phyloP scores from a whole-genome alignment of 108 stramenopile genomes.

The Skeletonema potamos region DNA sequence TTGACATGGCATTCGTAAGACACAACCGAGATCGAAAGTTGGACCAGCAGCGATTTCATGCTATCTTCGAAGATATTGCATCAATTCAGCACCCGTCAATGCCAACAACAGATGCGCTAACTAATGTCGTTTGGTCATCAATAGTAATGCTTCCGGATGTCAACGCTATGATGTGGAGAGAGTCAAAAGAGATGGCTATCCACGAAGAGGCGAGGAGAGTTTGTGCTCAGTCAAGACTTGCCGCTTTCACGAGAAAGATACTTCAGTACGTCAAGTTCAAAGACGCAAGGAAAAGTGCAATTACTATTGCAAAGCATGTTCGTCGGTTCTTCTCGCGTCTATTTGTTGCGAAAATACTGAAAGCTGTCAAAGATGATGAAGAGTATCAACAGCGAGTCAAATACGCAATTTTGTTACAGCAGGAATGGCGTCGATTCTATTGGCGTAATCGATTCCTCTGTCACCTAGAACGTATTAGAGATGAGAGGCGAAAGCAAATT shows the following conservation, averaged over 20 bases:
- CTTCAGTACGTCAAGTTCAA: conserved; percentile 11
- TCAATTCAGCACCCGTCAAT: conserved; percentile 37
- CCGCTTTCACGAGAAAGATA: conserved; percentile 33
- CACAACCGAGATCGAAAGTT: conserved; percentile 41
- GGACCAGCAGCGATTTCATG: conserved; percentile 26
- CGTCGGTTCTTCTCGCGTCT: conserved; percentile 24
- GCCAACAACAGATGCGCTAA: conserved; percentile 20
- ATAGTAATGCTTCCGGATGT: conserved; percentile 53
- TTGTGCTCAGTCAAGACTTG: conserved; percentile 49
- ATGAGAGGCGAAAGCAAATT: conserved; percentile 19
- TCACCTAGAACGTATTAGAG: conserved; percentile 11
- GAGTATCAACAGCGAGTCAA: conserved; percentile 4
- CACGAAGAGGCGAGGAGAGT: conserved; percentile 34
- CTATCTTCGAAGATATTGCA: conserved; percentile 46
- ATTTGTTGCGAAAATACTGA: conserved; percentile 14
- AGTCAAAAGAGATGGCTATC: conserved; percentile 57
- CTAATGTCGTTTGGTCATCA: conserved; percentile 39
- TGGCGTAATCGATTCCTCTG: conserved; percentile 25
- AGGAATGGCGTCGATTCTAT: conserved; percentile 34
- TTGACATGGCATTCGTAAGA: conserved; percentile 48
- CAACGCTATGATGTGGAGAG: conserved; percentile 53
- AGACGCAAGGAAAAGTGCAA: conserved; percentile 10
- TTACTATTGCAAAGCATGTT: conserved; percentile 19
- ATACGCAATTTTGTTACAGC: conserved; percentile 28
- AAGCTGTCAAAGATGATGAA: conserved; percentile 18